Evolutionary conservation across 2,329 filamentous ascomycete genomes (phyloP), one percentile per base, ranked within the genome.

Genomic region (Drechmeria coniospora): DNA sequence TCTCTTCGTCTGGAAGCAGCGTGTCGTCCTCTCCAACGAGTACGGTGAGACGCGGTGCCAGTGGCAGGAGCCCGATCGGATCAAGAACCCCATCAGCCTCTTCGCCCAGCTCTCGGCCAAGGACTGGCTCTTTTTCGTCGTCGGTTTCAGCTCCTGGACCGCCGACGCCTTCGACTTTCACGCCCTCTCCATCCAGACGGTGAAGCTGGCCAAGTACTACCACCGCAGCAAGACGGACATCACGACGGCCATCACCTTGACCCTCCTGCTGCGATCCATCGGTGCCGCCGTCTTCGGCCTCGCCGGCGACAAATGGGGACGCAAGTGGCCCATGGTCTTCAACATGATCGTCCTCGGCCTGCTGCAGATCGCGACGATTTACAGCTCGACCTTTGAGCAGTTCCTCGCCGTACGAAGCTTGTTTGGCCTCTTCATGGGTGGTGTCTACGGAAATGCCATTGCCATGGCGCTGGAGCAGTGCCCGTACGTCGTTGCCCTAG

Each of bases 101-200:
- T 59, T 83, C 35, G 62, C 60, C 16, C 64, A 74, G 51, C 62
- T 90, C 11, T 65, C 61, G 3, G 56, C 58, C 15, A 68, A 62
- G 34, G 73, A 79, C 45, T 87, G 80, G 79, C 44, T 79, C 11
- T 84, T 80, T 57, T 74, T 87, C 54, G 37, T 79, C 22, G 75
- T 83, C 8, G 80, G 79, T 3, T 73, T 86, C 45, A 51, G 65
- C 19, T 74, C 79, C 11, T 87, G 81, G 81, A 79, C 71, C 1
- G 79, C 79, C 31, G 81, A 87, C 48, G 79, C 80, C 4, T 87
- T 86, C 47, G 80, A 84, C 51, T 87, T 86, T 47, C 79, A 84
- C 51, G 77, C 80, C 15, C 62, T 87, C 7, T 79, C 74, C 4
- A 80, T 87, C 37, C 79, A 84, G 49, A 80, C 79, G 4, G 65